Base-by-base conservation (phyloP, 192 early-diverging fungal genomes). In the Backusella morwellensis region DNA sequence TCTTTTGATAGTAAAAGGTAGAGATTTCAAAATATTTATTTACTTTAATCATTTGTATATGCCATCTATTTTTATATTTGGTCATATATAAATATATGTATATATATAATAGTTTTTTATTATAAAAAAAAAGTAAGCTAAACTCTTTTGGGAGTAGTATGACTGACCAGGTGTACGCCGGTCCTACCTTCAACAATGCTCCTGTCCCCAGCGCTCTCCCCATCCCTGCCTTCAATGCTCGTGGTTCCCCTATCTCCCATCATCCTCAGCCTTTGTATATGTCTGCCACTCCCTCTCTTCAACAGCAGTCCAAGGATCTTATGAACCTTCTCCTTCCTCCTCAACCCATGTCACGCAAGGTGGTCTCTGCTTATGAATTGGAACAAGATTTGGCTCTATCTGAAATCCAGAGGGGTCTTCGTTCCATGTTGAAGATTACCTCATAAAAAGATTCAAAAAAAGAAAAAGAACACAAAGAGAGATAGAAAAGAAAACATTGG, bases 161-260 rank as follows among this genome's bases (percentile, higher is more conserved):
- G 35, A 44, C 26, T 72, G 70, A 72, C 38, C 74, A 75, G 34
- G 77, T 86, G 47, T 90, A 88, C 70, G 88, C 88, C 36, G 88
- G 88, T 67, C 87, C 88, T 26, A 86, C 84, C 29, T 90, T 90
- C 77, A 84, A 86, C 54, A 90, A 90, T 70, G 81, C 88, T n/a
- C 88, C 88, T 77, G 83, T 85, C 26, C 85, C 88, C 15, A 84
- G 84, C 70, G 81, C 84, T 9, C 69, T 90, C 50, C 88, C 88
- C n/a, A 82, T 90, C 63, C 88, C 88, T 44, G 78, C 86, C 54
- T 85, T 86, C 77, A 79, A 76, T 81, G 74, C 68, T 77, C 70
- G 70, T 72, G 70, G 70, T 72, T 72, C 70, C 42, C 70, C 70
- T 50, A 72, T 72, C 23, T 34, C 67, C 67, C 6, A 36, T 35